Evolutionary conservation across 2,329 filamentous ascomycete genomes (phyloP).

Genomic region (Sarocladium kiliense): DNA sequence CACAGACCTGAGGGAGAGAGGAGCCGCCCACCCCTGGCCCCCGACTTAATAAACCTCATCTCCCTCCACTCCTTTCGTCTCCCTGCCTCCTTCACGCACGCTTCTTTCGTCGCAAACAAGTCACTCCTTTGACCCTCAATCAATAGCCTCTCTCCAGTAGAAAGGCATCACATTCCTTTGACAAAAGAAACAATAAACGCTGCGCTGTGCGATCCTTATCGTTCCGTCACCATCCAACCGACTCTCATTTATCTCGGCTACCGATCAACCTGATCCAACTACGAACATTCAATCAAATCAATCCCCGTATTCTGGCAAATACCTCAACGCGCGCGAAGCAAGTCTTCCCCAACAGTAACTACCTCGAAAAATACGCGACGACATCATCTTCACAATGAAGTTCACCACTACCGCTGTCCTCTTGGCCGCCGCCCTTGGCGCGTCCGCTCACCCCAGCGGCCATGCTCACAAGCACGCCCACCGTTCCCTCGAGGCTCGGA

Average conservation of each 20-base stretch:
- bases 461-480: conserved; percentile 30
- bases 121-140: conserved; percentile 14
- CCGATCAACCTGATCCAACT: neutral
- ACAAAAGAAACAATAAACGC: conserved; percentile 1
- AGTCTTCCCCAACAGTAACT: neutral
- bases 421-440: conserved; percentile 35
- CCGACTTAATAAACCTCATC: conserved; percentile 17
- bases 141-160: conserved; percentile 8
- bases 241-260: conserved; percentile 5
- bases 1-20: conserved; percentile 8
- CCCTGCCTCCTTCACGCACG: conserved; percentile 11
- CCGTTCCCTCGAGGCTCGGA: conserved; percentile 24
- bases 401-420: conserved; percentile 30
- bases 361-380: neutral
- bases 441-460: conserved; percentile 34
- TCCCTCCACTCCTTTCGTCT: conserved; percentile 15
- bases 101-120: conserved; percentile 15
- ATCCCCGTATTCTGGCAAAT: conserved; percentile 3
- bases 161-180: conserved; percentile 13
- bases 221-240: conserved; percentile 3
- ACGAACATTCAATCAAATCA: neutral
- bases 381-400: conserved; percentile 36
- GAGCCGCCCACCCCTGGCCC: conserved; percentile 6
- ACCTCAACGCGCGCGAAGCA: conserved; percentile 2
- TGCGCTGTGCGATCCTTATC: neutral